Base-by-base conservation (phyloP, 768 basidiomycete genomes). In the Termitomyces sp. region DNA sequence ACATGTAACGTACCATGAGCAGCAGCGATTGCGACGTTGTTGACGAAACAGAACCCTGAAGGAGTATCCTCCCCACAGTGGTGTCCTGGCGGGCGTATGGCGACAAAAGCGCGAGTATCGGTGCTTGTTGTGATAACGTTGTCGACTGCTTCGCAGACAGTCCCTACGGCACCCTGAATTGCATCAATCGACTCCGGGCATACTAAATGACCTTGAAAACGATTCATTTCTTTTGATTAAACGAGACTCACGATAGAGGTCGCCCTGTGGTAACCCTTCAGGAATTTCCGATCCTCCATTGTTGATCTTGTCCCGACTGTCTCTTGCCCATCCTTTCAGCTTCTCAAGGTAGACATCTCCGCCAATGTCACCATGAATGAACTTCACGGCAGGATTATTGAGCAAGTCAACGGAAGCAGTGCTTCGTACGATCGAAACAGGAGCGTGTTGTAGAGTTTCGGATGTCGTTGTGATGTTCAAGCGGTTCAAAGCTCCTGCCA, bases 21-120 rank as follows among this genome's bases (percentile, higher is more conserved):
- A 31, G 94, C 94, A 0, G 80, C 94, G 3, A 98, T 80, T 0
- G 88, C 86, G 0, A 97, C 89, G 63, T 98, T 99, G 60, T 98
- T 98, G 29, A 97, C 80, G 61, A 95, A 97, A 69, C 96, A 98
- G 67, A 98, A 98, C 0, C 96, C 96, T 10, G 84, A 87, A 0
- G 96, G 96, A 0, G 83, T 82, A 56, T 94, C 84, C 69, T 94
- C 93, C 2, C 91, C 91, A 64, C 94, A 96, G 62, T 98, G 94
- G 74, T 97, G 94, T 1, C 96, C 95, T 0, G 95, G 95, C 0
- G 94, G 95, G 47, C 95, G 73, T 18, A 97, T 79, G 0, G 85
- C 87, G 10, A 91, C 92, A 67, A 98, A 98, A 4, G 54, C 48
- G 12, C 43, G 48, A 7, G 35, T 40, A 25, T 47, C 45, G 1